These are phyloP conservation scores for Kodamaea kaohsiungensis DNA, from an alignment of 805 yeast species.

Conservation along the genomic window DNA sequence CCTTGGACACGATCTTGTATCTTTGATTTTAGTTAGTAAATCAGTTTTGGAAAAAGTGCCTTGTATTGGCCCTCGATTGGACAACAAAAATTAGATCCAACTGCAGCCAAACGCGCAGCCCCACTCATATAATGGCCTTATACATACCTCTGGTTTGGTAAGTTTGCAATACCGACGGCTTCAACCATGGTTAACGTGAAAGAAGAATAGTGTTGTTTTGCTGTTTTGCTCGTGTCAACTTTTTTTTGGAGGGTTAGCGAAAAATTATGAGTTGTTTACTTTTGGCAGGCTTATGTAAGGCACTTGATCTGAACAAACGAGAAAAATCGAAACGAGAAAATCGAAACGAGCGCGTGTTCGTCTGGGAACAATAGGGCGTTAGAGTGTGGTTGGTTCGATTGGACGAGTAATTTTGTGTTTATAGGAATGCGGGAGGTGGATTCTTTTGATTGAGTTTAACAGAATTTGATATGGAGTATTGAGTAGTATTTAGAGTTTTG, in stretches of 20 bases:
- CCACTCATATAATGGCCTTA: neutral
- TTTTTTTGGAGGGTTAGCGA: slow-evolving; percentile 10
- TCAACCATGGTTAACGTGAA: slow-evolving; percentile 40
- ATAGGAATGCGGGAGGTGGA: neutral
- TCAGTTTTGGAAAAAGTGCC: neutral
- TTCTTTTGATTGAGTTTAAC: too few relatives aligned
- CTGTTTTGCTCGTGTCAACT: slow-evolving; percentile 10
- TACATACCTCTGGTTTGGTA: slow-evolving; percentile 71
- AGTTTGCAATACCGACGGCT: slow-evolving; percentile 68
- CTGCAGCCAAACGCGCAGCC: neutral
- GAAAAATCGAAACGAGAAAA: neutral
- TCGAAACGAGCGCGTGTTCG: slow-evolving; percentile 6
- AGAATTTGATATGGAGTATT: too few relatives aligned
- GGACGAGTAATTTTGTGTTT: neutral
- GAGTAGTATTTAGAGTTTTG: too few relatives aligned
- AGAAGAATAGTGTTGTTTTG: slow-evolving; percentile 3
- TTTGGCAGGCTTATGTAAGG: slow-evolving; percentile 7
- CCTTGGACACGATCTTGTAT: slow-evolving; percentile 71
- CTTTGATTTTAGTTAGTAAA: slow-evolving; percentile 27
- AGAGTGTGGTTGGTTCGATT: neutral
- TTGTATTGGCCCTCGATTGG: too few relatives aligned
- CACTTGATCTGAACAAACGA: slow-evolving; percentile 4
- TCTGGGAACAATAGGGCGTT: neutral
- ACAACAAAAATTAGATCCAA: neutral
- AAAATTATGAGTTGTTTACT: slow-evolving; percentile 7